Percentiles rank a stretch among this genome's conserved stretches.
Conservation (phyloP, 192 early-diverging fungal genomes). For the Thamnidium elegans region DNA sequence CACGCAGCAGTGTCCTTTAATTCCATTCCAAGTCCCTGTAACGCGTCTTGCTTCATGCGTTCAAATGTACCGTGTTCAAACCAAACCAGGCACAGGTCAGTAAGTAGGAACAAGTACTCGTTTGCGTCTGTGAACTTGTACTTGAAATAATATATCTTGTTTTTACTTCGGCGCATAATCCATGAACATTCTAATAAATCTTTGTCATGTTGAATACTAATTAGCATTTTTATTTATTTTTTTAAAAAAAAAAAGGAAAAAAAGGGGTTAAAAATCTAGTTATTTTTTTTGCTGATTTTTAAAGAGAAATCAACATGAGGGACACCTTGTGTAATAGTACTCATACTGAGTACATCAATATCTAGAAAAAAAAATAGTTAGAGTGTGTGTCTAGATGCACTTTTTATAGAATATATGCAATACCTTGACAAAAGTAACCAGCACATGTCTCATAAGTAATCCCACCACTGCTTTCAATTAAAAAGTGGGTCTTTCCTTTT, state of each 20-base stretch:
- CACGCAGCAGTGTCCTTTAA: too few species aligned
- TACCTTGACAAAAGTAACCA: constrained; percentile 77
- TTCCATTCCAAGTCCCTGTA: too few species aligned
- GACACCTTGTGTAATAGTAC: constrained; percentile 90
- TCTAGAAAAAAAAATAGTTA: constrained; percentile 16
- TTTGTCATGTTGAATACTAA: not conserved
- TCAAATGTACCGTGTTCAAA: not conserved
- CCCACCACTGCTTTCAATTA: constrained; percentile 95
- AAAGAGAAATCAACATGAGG: constrained; percentile 97
- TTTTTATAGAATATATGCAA: not conserved
- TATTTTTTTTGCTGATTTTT: constrained; percentile 63
- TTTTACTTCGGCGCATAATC: not conserved
- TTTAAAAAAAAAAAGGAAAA: not conserved
- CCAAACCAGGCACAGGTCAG: constrained; percentile 2
- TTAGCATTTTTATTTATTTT: not conserved
- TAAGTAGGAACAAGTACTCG: not conserved
- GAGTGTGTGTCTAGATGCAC: not conserved
- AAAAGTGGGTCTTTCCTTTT: constrained; percentile 58
- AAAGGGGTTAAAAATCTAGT: not conserved
- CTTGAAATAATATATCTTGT: not conserved
- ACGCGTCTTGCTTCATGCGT: not conserved
- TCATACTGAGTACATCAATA: constrained; percentile 87
- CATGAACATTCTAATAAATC: not conserved
- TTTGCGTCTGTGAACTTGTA: not conserved
- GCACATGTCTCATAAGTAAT: constrained; percentile 85